Conservation (phyloP, 768 basidiomycete species). For the Termitomyces sp. region DNA sequence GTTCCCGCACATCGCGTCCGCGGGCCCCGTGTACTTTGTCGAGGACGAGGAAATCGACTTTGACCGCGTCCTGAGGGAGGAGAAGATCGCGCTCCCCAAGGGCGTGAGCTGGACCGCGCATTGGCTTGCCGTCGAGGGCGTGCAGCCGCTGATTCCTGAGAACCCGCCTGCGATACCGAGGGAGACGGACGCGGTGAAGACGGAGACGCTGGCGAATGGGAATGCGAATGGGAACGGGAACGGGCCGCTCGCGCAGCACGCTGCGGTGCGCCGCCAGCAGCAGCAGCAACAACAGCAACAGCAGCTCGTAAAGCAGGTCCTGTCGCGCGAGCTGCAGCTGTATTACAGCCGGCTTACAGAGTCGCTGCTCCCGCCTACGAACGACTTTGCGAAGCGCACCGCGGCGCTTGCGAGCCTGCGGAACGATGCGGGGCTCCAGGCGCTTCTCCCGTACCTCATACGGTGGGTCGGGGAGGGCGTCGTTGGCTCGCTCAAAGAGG, state of each 20-base stretch:
- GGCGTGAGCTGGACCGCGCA: constrained; percentile 89
- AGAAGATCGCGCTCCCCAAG: constrained; percentile 77
- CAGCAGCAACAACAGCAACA: constrained; percentile 55
- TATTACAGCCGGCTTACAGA: constrained; percentile 91
- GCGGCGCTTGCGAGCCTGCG: constrained; percentile 90
- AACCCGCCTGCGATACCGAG: constrained; percentile 19
- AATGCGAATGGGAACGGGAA: constrained; percentile 20
- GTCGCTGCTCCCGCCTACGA: constrained; percentile 67
- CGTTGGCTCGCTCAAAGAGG: constrained; percentile 55
- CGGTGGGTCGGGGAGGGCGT: constrained; percentile 93
- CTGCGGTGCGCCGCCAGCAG: constrained; percentile 31
- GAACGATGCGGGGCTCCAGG: constrained; percentile 86
- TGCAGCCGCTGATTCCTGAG: constrained; percentile 47
- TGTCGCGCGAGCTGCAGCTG: constrained; percentile 90
- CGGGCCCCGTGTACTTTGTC: constrained; percentile 83
- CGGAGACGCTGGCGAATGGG: constrained; percentile 16
- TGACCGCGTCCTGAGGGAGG: constrained; percentile 82
- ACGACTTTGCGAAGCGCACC: constrained; percentile 67
- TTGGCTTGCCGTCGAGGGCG: constrained; percentile 97
- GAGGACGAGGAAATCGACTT: constrained; percentile 99
- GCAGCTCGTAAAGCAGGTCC: constrained; percentile 84
- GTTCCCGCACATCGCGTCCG: constrained; percentile 42
- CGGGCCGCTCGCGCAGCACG: constrained; percentile 11
- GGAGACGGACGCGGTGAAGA: constrained; percentile 18
- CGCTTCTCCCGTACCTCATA: constrained; percentile 88